phyloP scores from a whole-genome alignment of 176 grass and related monocot species.

The Cenchrus fungigraminus region DNA sequence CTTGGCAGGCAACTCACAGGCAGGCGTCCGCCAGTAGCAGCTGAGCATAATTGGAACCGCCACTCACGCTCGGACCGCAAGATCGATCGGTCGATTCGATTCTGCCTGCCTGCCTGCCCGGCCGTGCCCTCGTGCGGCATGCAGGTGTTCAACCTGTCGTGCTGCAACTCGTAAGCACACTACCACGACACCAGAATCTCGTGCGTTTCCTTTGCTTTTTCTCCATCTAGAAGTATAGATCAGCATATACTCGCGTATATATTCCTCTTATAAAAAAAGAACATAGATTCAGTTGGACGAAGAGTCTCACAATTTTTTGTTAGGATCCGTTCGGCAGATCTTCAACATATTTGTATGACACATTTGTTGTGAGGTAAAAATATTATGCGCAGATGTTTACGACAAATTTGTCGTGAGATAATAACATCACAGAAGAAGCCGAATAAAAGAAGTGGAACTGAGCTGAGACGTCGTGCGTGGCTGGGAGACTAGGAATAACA shows the following conservation, averaged over 20 bases:
- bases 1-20: conserved; percentile 1
- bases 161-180: conserved; percentile 7
- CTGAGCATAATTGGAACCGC: conserved; percentile 43
- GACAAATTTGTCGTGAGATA: no score
- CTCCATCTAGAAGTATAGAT: background rate
- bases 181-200: background rate
- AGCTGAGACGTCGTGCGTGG: no score
- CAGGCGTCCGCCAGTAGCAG: conserved; percentile 12
- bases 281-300: no score
- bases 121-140: background rate
- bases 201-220: background rate
- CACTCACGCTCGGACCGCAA: conserved; percentile 40
- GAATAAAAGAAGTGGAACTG: no score
- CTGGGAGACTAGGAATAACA: background rate
- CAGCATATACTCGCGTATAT: background rate
- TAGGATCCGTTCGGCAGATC: no score
- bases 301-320: no score
- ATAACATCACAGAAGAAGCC: no score
- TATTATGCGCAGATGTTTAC: no score
- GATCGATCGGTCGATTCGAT: background rate
- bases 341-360: no score
- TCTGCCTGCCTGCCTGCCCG: conserved; percentile 4
- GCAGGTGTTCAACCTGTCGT: conserved; percentile 27
- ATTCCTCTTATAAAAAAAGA: no score
- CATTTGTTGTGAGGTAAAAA: no score